Evolutionary conservation across 164 flowering plant species (phyloP).

Genomic region (Aristolochia contorta): DNA sequence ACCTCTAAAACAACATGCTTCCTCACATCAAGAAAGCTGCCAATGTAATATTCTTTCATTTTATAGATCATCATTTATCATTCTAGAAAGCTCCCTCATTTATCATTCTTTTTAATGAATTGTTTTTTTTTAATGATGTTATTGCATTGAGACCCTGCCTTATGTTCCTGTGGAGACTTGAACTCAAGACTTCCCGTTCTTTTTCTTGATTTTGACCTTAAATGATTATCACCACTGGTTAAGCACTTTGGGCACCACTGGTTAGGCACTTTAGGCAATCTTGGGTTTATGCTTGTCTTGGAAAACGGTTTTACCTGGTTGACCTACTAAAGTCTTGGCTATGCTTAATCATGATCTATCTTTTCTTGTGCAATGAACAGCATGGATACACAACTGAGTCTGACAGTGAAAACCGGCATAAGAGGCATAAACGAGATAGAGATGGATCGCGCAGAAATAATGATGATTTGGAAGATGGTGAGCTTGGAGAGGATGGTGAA

Average conservation of each 20-base stretch:
- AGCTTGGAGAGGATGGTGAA: constrained; percentile 93
- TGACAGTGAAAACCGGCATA: constrained; percentile 75
- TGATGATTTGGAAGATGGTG: constrained; percentile 99
- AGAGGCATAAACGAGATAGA: constrained; percentile 74
- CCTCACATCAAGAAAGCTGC: background rate
- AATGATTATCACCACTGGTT: background rate
- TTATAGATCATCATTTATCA: background rate
- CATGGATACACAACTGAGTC: constrained; percentile 73
- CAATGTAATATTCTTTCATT: background rate
- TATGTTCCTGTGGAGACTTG: too few species aligned
- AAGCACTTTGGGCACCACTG: background rate
- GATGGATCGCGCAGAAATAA: constrained; percentile 68
- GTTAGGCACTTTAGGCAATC: background rate
- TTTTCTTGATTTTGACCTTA: background rate
- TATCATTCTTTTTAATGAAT: too few species aligned
- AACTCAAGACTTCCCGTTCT: too few species aligned
- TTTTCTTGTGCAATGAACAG: constrained; percentile 19
- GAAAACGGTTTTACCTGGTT: background rate
- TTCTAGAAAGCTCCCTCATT: too few species aligned
- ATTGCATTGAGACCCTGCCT: too few species aligned
- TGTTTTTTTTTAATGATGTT: too few species aligned
- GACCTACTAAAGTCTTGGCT: background rate
- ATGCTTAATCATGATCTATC: background rate
- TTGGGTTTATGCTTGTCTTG: background rate
- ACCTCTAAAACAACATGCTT: background rate